Evolutionary conservation across 371 early-diverging fungal species (phyloP).

Genomic region (Mortierella sp.): DNA sequence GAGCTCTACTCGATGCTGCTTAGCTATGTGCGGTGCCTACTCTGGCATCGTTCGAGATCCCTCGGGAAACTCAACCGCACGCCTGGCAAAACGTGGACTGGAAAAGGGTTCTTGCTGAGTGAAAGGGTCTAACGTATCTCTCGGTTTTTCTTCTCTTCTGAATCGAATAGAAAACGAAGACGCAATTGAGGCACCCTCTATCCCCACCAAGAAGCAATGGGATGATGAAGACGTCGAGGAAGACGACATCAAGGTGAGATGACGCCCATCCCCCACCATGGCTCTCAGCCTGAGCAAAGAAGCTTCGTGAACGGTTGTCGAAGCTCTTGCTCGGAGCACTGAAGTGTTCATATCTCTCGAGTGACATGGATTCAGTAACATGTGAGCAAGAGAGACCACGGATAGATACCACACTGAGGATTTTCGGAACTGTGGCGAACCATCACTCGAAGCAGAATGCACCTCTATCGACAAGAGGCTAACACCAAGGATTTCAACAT

Average conservation of each 20-base stretch:
- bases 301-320: too few relatives aligned
- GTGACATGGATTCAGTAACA: too few relatives aligned
- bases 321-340: too few relatives aligned
- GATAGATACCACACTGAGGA: neutral
- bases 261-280: neutral
- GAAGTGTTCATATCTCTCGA: too few relatives aligned
- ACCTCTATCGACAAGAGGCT: neutral
- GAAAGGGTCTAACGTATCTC: neutral
- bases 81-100: neutral
- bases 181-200: conserved; percentile 55
- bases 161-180: conserved; percentile 54
- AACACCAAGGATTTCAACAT: neutral
- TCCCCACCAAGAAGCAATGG: conserved; percentile 73
- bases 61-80: neutral
- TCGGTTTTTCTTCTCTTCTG: neutral
- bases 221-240: conserved; percentile 88
- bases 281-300: neutral
- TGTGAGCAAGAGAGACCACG: too few relatives aligned
- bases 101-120: neutral
- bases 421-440: neutral
- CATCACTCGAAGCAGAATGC: neutral
- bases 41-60: neutral
- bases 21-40: neutral
- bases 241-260: conserved; percentile 66
- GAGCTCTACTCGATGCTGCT: neutral